These are phyloP conservation scores for Torulaspora indica DNA, from an alignment of 805 yeast species.

Conservation along the genomic window DNA sequence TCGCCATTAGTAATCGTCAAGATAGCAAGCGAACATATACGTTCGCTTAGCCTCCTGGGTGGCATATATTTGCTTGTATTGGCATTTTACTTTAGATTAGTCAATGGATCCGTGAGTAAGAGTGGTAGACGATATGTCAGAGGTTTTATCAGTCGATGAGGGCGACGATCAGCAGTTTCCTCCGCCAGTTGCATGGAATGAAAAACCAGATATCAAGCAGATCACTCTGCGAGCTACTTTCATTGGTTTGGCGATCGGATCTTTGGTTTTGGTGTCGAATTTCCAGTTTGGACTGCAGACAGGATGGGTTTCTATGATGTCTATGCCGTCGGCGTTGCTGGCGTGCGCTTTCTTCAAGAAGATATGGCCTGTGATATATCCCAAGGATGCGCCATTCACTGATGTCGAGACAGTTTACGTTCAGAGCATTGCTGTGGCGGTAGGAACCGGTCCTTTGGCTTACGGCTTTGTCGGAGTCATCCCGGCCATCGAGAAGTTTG, in stretches of 20 bases:
- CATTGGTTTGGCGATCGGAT: constrained; percentile 80
- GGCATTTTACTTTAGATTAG: too few relatives aligned
- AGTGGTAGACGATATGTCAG: constrained; percentile 1
- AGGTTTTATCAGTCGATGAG: constrained; percentile 4
- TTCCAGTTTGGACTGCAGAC: constrained; percentile 96
- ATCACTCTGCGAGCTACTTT: constrained; percentile 68
- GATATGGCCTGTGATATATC: constrained; percentile 35
- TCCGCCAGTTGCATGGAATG: constrained; percentile 35
- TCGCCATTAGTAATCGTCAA: background rate
- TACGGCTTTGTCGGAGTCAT: constrained; percentile 93
- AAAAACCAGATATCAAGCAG: constrained; percentile 55
- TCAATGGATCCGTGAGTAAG: background rate
- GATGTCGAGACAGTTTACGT: constrained; percentile 94
- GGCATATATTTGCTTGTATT: too few relatives aligned
- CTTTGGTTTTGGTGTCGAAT: constrained; percentile 79
- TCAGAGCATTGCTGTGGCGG: constrained; percentile 92
- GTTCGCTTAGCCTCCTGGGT: background rate
- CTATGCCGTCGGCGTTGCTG: constrained; percentile 84
- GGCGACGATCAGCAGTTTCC: constrained; percentile 2
- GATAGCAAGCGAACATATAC: background rate
- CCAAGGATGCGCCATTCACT: constrained; percentile 47
- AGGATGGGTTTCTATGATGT: constrained; percentile 99
- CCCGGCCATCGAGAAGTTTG: constrained; percentile 90
- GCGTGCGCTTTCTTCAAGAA: constrained; percentile 80
- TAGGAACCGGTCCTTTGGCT: constrained; percentile 95